Base-by-base conservation (phyloP, 106 monocot species). In the Chionographis japonica region DNA sequence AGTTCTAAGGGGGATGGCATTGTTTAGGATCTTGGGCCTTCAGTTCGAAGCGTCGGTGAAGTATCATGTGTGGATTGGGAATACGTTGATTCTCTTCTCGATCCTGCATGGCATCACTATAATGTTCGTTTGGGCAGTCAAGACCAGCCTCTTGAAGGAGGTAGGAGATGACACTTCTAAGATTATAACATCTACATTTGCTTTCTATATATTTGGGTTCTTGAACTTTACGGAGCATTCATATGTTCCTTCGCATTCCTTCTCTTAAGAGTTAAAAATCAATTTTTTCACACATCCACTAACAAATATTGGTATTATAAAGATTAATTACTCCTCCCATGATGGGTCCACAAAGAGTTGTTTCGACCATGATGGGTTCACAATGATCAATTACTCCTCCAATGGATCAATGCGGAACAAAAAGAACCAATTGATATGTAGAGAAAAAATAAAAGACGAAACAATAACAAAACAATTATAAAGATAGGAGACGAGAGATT, bases 21-120 rank as follows among this genome's bases (percentile, higher is more conserved):
- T 94, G 40, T 73, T 90, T 42, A 70, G 64, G 62, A 20, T 82
- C 13, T 17, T 86, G 53, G 86, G 86, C 9, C 17, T 90, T 40
- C 79, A 94, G 70, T 93, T 89, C 65, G 93, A 93, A 66, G 81
- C 89, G 54, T 83, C 86, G 0, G 73, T 93, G 55, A 80, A 86
- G 66, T 94, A 94, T 63, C 93, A 94, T 73, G 40, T 86, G 0
- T 94, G 93, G 93, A 52, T 94, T 2, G 89, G 79, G 10, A 94
- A 84, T 72, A 52, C 52, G 13, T 43, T 90, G 70, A 71, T 84
- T 12, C 58, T 89, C 19, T 72, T 87, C 63, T 74, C 82, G 4
- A 37, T 79, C 12, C 68, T 90, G 35, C 93, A 94, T 75, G 84
- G 89, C 16, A n/a, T 41, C 7, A 67, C 16, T 15, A 90, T 94